Conservation (phyloP, 1,284 basidiomycete genomes). For the Spongispora temasekensis region DNA sequence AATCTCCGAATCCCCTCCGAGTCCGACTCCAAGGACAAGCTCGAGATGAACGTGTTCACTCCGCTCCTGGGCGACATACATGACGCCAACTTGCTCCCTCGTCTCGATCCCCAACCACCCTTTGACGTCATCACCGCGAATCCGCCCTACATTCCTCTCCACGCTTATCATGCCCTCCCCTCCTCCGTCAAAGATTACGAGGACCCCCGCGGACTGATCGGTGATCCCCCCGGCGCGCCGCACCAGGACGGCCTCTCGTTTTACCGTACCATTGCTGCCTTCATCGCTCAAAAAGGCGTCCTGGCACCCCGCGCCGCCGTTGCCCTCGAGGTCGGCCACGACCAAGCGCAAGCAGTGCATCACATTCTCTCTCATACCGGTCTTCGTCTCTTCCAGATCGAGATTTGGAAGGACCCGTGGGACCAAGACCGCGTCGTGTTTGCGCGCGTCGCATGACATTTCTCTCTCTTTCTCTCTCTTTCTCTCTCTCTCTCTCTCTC, state of each 20-base stretch:
- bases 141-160: constrained; percentile 86
- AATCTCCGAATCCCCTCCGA: constrained; percentile 13
- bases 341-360: constrained; percentile 67
- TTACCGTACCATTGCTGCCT: constrained; percentile 70
- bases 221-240: constrained; percentile 49
- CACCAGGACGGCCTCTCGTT: constrained; percentile 65
- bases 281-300: constrained; percentile 51
- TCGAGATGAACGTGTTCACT: constrained; percentile 56
- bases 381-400: constrained; percentile 54
- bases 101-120: constrained; percentile 38
- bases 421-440: constrained; percentile 66
- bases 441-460: constrained; percentile 37
- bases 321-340: constrained; percentile 79
- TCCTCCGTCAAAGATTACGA: constrained; percentile 75
- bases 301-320: constrained; percentile 54
- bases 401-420: constrained; percentile 81
- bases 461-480: too few relatives aligned
- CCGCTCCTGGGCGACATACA: constrained; percentile 51
- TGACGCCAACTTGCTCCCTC: constrained; percentile 38
- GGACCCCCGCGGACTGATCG: constrained; percentile 78
- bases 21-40: background rate
- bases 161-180: constrained; percentile 66
- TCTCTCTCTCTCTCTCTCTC: too few relatives aligned
- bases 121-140: constrained; percentile 87
- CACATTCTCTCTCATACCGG: constrained; percentile 51